A percentile compares a stretch with the other conserved stretches of the same genome.
Conservation (phyloP, 2,329 filamentous ascomycete species). For the Alternaria metachromatica region DNA sequence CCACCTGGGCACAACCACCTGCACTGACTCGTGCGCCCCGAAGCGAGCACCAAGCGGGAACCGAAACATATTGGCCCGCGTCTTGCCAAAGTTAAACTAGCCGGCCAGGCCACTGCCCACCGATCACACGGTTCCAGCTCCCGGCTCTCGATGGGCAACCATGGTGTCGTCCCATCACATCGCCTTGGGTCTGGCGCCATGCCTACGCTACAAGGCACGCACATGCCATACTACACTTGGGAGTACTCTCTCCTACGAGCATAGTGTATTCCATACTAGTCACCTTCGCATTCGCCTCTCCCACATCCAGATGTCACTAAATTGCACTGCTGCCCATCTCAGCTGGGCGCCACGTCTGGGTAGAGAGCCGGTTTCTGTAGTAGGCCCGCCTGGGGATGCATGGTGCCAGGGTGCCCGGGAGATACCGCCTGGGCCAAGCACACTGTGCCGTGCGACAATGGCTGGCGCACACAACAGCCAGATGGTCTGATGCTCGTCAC, state of each 20-base stretch:
- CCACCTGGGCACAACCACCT: neutral
- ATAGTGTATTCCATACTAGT: neutral
- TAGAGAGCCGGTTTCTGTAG: neutral
- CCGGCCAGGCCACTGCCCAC: neutral
- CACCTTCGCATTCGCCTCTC: neutral
- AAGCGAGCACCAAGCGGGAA: constrained; percentile 9
- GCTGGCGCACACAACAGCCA: constrained; percentile 19
- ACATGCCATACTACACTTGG: neutral
- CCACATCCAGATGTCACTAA: neutral
- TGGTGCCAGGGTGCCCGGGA: neutral
- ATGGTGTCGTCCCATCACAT: constrained; percentile 2
- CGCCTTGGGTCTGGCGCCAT: neutral
- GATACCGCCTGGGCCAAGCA: constrained; percentile 1
- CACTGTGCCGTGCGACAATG: constrained; percentile 23
- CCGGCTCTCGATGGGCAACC: constrained; percentile 1
- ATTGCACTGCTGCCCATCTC: neutral
- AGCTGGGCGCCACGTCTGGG: neutral
- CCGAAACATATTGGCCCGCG: constrained; percentile 11
- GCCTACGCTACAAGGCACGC: neutral
- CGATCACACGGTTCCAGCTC: constrained; percentile 15
- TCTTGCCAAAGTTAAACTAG: constrained; percentile 6
- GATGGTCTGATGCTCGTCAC: constrained; percentile 26
- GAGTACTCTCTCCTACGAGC: neutral
- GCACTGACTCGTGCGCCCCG: constrained; percentile 9
- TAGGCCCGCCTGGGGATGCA: constrained; percentile 7